Evolutionary conservation across 176 grass and related monocot species (phyloP), one percentile per base, ranked within the genome.

Genomic region (Coix lacrymajobi): DNA sequence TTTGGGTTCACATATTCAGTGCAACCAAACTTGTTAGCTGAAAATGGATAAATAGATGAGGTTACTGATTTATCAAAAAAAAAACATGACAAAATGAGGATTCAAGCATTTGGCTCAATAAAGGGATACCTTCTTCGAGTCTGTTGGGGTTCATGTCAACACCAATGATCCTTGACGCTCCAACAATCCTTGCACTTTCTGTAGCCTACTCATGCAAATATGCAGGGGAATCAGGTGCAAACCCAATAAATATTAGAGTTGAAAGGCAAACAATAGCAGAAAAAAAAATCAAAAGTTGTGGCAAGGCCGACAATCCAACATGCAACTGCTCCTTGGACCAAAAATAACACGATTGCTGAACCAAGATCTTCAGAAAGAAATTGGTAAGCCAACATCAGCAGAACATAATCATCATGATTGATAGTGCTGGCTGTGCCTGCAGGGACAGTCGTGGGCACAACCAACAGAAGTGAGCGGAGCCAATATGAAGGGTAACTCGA

Each of bases 1-100:
- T 88, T 90, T 3, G 90, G 93, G 79, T 96, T 96, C 66, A 96
- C 83, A 65, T 92, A 96, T 34, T 96, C 90, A 2, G 85, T 96
- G 76, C 87, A 87, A 41, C 93, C 93, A 84, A 96, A 97, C 41
- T 97, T 97, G 19, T 29, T 91, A 62, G 91, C 94, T 93, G 88
- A 36, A 77, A 7, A 87, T 4, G 6, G 24, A 63, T 3, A 80
- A 69, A 63, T 11, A 31, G 0, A 58, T 58, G 48, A 64, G 24
- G 39, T 83, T 3, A 46, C 11, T 26, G 19, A 20, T 1, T 52
- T 9, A 20, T 20, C 4, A 52, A 41, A 36, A 52, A 41, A 36
- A 2, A 7, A 28, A 20, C 1, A 22, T 3, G 20, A n/a, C n/a
- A 44, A 75, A n/a, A 20, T n/a, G 6, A 22, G 29, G 67, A 69